phyloP scores from a whole-genome alignment of 2,329 filamentous ascomycete species.

The Fusarium sp. region DNA sequence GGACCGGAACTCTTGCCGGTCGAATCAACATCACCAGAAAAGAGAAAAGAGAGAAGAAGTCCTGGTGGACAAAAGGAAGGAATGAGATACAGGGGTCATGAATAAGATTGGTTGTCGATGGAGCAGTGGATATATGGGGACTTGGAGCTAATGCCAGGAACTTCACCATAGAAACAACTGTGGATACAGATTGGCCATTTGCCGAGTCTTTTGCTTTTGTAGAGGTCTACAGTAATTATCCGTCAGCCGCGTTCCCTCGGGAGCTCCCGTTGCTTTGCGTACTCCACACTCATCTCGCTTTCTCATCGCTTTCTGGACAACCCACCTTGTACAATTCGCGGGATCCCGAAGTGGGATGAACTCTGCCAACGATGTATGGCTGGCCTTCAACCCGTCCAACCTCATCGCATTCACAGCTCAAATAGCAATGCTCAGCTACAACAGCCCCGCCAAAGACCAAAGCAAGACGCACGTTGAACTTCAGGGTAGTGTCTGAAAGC shows the following conservation, averaged over 20 bases:
- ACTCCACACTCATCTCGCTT: neutral
- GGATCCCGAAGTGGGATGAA: accelerated
- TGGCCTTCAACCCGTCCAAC: neutral
- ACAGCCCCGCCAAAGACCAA: neutral
- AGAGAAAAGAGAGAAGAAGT: neutral
- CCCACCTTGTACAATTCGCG: accelerated
- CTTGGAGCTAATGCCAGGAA: neutral
- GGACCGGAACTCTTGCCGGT: neutral
- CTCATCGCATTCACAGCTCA: neutral
- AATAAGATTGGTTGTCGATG: neutral
- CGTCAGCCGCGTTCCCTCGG: neutral
- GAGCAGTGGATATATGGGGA: neutral
- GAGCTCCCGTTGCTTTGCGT: neutral
- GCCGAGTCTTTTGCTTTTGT: neutral
- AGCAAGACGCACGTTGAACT: neutral
- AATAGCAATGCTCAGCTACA: neutral
- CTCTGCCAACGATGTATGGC: neutral
- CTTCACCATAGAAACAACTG: accelerated
- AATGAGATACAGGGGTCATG: neutral
- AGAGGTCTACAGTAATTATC: neutral
- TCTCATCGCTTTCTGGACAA: neutral
- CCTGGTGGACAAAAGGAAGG: accelerated
- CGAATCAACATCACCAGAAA: too few relatives aligned
- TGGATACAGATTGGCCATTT: neutral
- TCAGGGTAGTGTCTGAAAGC: neutral